Conservation (phyloP, 768 basidiomycete species). For the Erythrobasidium yunnanense region DNA sequence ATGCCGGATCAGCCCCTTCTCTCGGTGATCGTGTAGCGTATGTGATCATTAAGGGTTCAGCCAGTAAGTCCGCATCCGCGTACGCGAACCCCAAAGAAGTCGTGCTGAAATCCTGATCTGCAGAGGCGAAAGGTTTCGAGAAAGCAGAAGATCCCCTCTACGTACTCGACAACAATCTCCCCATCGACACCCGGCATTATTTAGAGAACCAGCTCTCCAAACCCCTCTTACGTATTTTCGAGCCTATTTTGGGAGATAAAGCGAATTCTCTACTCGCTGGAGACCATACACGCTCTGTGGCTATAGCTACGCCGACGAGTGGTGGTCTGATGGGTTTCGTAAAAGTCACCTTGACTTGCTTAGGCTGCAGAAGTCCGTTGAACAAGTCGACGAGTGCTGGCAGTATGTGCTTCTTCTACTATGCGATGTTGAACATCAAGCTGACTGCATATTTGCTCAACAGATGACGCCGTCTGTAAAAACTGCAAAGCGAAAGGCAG, state of each 20-base stretch:
- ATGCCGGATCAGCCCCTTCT: constrained; percentile 95
- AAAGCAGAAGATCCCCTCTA: constrained; percentile 97
- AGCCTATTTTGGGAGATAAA: constrained; percentile 89
- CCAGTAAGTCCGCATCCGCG: constrained; percentile 51
- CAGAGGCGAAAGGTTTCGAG: constrained; percentile 92
- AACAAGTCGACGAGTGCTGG: constrained; percentile 41
- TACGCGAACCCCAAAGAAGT: neutral
- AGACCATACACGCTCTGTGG: constrained; percentile 87
- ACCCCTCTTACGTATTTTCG: constrained; percentile 92
- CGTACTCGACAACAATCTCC: constrained; percentile 93
- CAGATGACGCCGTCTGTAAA: constrained; percentile 86
- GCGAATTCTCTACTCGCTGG: constrained; percentile 76
- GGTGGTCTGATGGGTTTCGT: constrained; percentile 99
- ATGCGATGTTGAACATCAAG: neutral
- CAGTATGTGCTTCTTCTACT: constrained; percentile 2
- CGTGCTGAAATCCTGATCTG: neutral
- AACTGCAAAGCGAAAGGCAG: constrained; percentile 63
- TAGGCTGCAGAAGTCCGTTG: constrained; percentile 88
- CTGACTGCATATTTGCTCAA: neutral
- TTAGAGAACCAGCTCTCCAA: constrained; percentile 96
- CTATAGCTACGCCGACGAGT: constrained; percentile 89
- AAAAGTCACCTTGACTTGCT: constrained; percentile 84
- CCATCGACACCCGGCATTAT: constrained; percentile 96
- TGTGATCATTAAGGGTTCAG: constrained; percentile 92
- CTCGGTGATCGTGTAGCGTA: constrained; percentile 97